Evolutionary conservation across 148 eudicot genomes (phyloP), one percentile per base, ranked within the genome.

Genomic region (Chenopodium quinoa): DNA sequence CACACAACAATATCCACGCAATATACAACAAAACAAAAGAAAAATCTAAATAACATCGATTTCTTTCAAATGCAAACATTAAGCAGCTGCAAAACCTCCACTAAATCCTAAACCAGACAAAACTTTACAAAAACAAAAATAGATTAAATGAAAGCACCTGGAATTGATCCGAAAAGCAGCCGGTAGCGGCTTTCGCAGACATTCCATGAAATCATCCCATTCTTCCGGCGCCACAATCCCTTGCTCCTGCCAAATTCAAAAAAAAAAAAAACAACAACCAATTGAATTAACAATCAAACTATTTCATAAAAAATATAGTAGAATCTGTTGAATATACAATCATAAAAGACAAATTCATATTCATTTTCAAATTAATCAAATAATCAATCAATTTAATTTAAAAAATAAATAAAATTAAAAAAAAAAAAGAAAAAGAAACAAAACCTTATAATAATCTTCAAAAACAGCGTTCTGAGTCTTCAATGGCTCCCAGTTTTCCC

Each of bases 151-250:
- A 67, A 60, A 19, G 23, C 2, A 95, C 99, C 99, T 96, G 60
- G 97, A 89, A 85, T 96, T 96, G 85, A 96, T 94, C 54, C 99
- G 94, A 85, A 96, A 96, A 84, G 99, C 99, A 82, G 99, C 88
- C 8, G 99, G 99, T 70, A 96, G 81, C 31, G 95, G 95, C 66
- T 86, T 92, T 52, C 95, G 83, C 7, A 96, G 86, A 80, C 22
- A 82, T 11, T 89, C 90, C 11, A 89, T 89, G 67, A 92, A 96
- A 22, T 86, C 70, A 73, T 92, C 98, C 99, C 99, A 96, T 76
- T 96, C 97, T 47, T 92, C 97, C 1, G 89, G 73, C 12, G 83
- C 37, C 66, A 93, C 97, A 78, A 96, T 91, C 46, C 86, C 90
- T 92, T 96, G 98, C 90, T 80, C 97, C 99, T 96, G 88, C 83